A percentile compares a stretch with the other conserved stretches of the same genome.
Conservation (phyloP, 2,329 filamentous ascomycete species). For the Pseudocercospora fijiensis region DNA sequence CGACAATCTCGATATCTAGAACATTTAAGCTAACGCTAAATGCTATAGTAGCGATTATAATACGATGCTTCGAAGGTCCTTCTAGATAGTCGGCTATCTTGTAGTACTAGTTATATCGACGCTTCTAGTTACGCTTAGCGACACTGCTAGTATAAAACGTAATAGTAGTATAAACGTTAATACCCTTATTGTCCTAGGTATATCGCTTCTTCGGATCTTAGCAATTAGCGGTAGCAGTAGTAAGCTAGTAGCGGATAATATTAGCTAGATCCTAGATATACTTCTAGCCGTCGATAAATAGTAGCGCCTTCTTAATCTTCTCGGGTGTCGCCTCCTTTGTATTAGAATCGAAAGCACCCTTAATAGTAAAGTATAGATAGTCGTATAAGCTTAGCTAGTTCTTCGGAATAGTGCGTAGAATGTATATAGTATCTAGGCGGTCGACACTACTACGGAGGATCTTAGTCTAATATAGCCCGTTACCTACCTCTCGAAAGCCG, state of each 20-base stretch:
- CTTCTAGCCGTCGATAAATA: neutral
- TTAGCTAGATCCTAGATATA: neutral
- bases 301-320: neutral
- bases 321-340: neutral
- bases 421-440: neutral
- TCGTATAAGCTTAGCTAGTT: neutral
- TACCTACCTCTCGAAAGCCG: neutral
- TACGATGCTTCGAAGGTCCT: too few relatives aligned
- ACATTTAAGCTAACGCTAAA: neutral
- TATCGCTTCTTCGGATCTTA: neutral
- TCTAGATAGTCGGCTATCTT: neutral
- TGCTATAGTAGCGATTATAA: neutral
- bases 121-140: neutral
- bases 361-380: neutral
- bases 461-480: neutral
- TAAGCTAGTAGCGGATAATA: neutral
- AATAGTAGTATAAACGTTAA: neutral
- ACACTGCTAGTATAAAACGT: neutral
- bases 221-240: neutral
- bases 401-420: neutral
- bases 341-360: neutral
- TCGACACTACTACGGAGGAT: slow-evolving; percentile 1
- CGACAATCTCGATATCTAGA: neutral
- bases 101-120: neutral
- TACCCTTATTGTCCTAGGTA: neutral